phyloP scores from a whole-genome alignment of 140 eudicot species.

The Bidens hawaiensis region DNA sequence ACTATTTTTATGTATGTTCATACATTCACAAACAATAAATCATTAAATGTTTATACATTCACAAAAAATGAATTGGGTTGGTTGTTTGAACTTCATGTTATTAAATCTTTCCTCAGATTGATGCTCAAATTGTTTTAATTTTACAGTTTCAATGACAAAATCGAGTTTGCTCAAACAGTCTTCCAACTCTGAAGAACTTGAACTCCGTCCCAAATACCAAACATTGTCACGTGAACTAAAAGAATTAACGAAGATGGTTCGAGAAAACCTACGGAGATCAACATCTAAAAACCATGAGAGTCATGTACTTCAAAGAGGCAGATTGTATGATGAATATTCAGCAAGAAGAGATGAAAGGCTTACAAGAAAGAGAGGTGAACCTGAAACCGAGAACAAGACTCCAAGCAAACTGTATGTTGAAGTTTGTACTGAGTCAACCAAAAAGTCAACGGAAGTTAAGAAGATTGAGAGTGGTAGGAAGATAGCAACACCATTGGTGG shows the following conservation, averaged over 20 bases:
- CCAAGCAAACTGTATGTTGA: slow-evolving; percentile 53
- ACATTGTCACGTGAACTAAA: slow-evolving; percentile 59
- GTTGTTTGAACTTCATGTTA: too few relatives aligned
- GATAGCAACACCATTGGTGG: slow-evolving; percentile 40
- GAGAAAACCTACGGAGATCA: slow-evolving; percentile 33
- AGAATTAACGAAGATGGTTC: slow-evolving; percentile 62
- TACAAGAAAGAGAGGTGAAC: slow-evolving; percentile 55
- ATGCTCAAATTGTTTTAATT: slow-evolving; percentile 5
- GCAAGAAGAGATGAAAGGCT: slow-evolving; percentile 85
- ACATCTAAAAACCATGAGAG: slow-evolving; percentile 18
- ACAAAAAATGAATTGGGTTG: too few relatives aligned
- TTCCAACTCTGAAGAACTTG: slow-evolving; percentile 34
- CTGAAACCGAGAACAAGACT: slow-evolving; percentile 42
- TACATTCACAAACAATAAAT: too few relatives aligned
- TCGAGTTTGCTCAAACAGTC: slow-evolving; percentile 41
- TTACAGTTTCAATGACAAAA: slow-evolving; percentile 38
- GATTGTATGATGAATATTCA: slow-evolving; percentile 67
- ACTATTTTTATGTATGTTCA: too few relatives aligned
- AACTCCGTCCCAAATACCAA: slow-evolving; percentile 57
- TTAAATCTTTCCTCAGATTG: too few relatives aligned
- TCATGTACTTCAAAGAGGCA: slow-evolving; percentile 70
- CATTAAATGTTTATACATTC: too few relatives aligned
- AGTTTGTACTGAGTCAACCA: slow-evolving; percentile 61
- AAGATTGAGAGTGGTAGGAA: slow-evolving; percentile 48
- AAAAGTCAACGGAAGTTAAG: slow-evolving; percentile 45